These are phyloP conservation scores for Tolypocladium amazonense DNA, from an alignment of 2,329 filamentous ascomycete species.

Conservation along the genomic window DNA sequence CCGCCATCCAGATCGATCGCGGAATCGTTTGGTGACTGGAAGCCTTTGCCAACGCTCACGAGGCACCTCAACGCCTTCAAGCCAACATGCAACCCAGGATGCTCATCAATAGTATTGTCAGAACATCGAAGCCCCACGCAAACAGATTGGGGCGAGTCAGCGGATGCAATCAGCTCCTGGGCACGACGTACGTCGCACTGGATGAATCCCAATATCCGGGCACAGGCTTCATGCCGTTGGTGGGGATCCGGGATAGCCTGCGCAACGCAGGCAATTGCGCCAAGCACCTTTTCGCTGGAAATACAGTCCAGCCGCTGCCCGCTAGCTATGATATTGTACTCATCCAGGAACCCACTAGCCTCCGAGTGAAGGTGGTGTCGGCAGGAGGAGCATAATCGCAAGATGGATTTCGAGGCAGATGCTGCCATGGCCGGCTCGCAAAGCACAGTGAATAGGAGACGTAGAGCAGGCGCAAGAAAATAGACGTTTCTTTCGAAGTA, in stretches of 20 bases:
- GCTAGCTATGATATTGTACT: slow-evolving; percentile 58
- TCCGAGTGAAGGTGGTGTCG: slow-evolving; percentile 57
- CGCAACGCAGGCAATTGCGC: slow-evolving; percentile 64
- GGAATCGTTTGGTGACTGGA: slow-evolving; percentile 57
- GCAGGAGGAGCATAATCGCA: slow-evolving; percentile 65
- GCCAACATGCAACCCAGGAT: slow-evolving; percentile 34
- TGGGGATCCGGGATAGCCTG: slow-evolving; percentile 56
- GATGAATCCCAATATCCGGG: slow-evolving; percentile 50
- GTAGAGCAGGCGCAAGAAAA: slow-evolving; percentile 59
- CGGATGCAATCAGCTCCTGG: slow-evolving; percentile 9
- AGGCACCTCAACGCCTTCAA: slow-evolving; percentile 56
- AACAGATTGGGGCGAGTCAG: slow-evolving; percentile 4
- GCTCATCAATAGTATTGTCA: slow-evolving; percentile 25
- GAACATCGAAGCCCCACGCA: slow-evolving; percentile 16
- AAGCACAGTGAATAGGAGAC: slow-evolving; percentile 63
- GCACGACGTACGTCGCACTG: slow-evolving; percentile 39
- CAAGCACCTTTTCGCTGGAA: slow-evolving; percentile 63
- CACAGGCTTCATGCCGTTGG: slow-evolving; percentile 41
- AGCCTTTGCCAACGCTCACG: slow-evolving; percentile 57
- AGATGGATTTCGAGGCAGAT: slow-evolving; percentile 66
- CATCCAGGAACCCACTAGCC: slow-evolving; percentile 55
- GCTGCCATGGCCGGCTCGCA: slow-evolving; percentile 50
- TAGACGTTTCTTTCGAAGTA: slow-evolving; percentile 64
- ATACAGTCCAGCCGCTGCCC: slow-evolving; percentile 45
- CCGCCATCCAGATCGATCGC: slow-evolving; percentile 54